Percentiles rank a stretch among this genome's conserved stretches.
These are phyloP conservation scores for Geum urbanum DNA, from an alignment of 306 rosid species.

Conservation along the genomic window DNA sequence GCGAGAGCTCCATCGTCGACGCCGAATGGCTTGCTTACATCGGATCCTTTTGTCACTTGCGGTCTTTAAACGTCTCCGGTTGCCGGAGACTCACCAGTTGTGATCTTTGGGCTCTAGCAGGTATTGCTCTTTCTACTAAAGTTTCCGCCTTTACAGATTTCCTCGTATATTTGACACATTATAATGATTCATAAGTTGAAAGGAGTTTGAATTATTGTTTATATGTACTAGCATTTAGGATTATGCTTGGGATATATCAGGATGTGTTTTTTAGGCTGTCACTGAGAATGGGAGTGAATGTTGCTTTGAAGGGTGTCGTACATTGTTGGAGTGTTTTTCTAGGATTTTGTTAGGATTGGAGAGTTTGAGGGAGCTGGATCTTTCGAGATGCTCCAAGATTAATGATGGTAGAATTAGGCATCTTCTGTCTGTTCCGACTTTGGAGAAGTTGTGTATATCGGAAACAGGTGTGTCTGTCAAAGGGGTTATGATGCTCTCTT, in stretches of 20 bases:
- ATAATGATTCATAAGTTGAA: neutral
- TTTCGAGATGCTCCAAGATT: constrained; percentile 71
- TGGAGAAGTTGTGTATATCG: constrained; percentile 64
- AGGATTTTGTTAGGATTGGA: constrained; percentile 49
- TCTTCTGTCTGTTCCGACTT: constrained; percentile 48
- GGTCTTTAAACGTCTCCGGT: constrained; percentile 50
- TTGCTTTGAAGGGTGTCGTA: constrained; percentile 2
- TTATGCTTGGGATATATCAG: neutral
- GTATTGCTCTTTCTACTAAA: constrained; percentile 24
- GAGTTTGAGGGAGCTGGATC: constrained; percentile 60
- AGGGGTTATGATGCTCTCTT: constrained; percentile 61
- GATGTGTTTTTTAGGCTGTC: neutral
- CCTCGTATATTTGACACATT: neutral
- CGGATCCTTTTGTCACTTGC: constrained; percentile 66
- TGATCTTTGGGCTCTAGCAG: constrained; percentile 76
- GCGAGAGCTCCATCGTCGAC: constrained; percentile 44
- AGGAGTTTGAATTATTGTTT: neutral
- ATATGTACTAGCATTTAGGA: neutral
- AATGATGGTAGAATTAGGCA: constrained; percentile 68
- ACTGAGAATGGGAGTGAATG: neutral
- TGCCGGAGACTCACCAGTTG: constrained; percentile 60
- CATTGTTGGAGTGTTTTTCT: neutral
- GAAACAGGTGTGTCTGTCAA: constrained; percentile 60
- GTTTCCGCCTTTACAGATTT: neutral
- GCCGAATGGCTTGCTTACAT: constrained; percentile 95